Conservation (phyloP, 106 monocot species). For the Alisma plantagoaquatica region DNA sequence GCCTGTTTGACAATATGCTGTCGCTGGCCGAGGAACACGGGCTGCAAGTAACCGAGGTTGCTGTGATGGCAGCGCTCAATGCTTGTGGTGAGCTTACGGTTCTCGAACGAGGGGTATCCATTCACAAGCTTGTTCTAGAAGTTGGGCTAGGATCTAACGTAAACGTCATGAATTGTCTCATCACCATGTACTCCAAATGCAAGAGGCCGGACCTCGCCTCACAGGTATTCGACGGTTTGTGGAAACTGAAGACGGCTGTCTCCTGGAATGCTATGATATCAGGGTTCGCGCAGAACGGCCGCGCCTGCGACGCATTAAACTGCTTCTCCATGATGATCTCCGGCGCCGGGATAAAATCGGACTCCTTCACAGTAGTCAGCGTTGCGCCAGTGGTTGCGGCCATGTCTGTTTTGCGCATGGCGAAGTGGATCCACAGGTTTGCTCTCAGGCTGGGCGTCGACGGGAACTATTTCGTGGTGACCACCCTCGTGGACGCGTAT, state of each 20-base stretch:
- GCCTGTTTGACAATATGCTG: conserved; percentile 42
- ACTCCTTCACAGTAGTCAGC: conserved; percentile 68
- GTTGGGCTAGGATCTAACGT: conserved; percentile 31
- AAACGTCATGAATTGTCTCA: conserved; percentile 53
- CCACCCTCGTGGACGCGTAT: conserved; percentile 75
- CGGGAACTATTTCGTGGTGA: conserved; percentile 78
- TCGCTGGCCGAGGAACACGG: background rate
- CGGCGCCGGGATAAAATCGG: conserved; percentile 23
- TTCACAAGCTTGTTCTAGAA: conserved; percentile 37
- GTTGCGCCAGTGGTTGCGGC: conserved; percentile 54
- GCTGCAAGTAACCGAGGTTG: conserved; percentile 5
- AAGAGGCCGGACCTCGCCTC: conserved; percentile 41
- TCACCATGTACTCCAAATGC: conserved; percentile 82
- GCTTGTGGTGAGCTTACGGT: conserved; percentile 45
- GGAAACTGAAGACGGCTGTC: conserved; percentile 31
- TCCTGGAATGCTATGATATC: conserved; percentile 91
- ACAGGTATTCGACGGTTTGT: conserved; percentile 33
- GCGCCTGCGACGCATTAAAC: conserved; percentile 22
- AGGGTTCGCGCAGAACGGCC: conserved; percentile 47
- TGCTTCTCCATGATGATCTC: conserved; percentile 38
- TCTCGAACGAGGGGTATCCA: conserved; percentile 32
- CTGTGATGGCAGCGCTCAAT: conserved; percentile 11
- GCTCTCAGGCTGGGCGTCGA: conserved; percentile 37
- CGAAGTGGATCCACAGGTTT: conserved; percentile 50
- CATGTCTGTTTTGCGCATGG: conserved; percentile 34